A percentile compares a stretch with the other conserved stretches of the same genome.
These are phyloP conservation scores for Eucalyptus marginata DNA, from an alignment of 345 rosid species.

Conservation along the genomic window DNA sequence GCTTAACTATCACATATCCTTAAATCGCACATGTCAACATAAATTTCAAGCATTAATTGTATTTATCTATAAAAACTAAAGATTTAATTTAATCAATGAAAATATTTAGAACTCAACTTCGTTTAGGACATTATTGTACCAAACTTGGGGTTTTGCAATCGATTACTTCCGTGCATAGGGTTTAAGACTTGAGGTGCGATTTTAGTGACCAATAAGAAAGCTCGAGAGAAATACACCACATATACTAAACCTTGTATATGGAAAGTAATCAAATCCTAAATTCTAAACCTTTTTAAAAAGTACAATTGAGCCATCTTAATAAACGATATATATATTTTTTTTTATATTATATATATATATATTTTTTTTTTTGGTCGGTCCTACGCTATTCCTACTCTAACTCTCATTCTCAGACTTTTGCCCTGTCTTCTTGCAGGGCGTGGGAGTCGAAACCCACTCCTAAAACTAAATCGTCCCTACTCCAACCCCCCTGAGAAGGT, in stretches of 20 bases:
- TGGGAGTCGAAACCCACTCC: too few species aligned
- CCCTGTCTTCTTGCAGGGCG: too few species aligned
- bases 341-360: too few species aligned
- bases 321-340: too few species aligned
- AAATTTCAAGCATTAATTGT: neutral
- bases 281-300: neutral
- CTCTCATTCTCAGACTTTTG: too few species aligned
- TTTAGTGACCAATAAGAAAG: neutral
- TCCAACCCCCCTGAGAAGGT: too few species aligned
- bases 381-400: too few species aligned
- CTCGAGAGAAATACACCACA: neutral
- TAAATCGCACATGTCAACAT: neutral
- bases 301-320: neutral
- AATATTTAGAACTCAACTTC: neutral
- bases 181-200: neutral
- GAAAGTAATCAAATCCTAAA: neutral
- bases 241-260: neutral
- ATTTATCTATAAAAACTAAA: neutral
- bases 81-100: neutral
- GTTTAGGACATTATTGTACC: neutral
- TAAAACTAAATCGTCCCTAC: too few species aligned
- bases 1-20: neutral
- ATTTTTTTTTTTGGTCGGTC: too few species aligned
- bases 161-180: neutral
- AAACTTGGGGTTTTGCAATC: neutral